These are phyloP conservation scores for Wickerhamomyces strasburgensis DNA, from an alignment of 805 yeast genomes.

Conservation along the genomic window DNA sequence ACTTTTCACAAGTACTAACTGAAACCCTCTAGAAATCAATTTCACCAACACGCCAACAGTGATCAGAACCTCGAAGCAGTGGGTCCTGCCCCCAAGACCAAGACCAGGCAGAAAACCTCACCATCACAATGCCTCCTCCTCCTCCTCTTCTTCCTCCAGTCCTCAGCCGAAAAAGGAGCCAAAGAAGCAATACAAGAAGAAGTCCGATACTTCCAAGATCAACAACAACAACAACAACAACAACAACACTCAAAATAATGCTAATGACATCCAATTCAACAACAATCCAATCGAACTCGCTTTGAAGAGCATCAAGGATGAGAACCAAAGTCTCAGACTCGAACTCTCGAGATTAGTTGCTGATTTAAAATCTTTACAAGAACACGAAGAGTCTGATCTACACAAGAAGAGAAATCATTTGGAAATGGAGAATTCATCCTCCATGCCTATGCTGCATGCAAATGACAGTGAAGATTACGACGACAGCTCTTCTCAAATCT, in stretches of 20 bases:
- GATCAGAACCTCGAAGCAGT: conserved; percentile 64
- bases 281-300: conserved; percentile 34
- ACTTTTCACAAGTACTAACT: conserved; percentile 1
- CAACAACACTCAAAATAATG: background rate
- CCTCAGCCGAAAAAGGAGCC: conserved; percentile 52
- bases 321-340: conserved; percentile 37
- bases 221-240: conserved; percentile 5
- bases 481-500: conserved; percentile 20
- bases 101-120: conserved; percentile 60
- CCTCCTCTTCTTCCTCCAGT: conserved; percentile 31
- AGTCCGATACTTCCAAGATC: background rate
- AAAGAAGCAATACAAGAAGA: conserved; percentile 16
- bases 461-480: conserved; percentile 21
- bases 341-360: conserved; percentile 41
- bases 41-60: conserved; percentile 18
- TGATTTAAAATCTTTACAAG: conserved; percentile 33
- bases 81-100: conserved; percentile 85
- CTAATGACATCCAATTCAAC: conserved; percentile 5
- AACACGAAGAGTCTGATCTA: conserved; percentile 1
- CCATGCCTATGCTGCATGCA: conserved; percentile 6
- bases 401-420: conserved; percentile 20
- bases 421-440: conserved; percentile 15
- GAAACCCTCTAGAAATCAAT: conserved; percentile 7
- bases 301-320: conserved; percentile 39
- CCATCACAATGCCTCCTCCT: conserved; percentile 54